Evolutionary conservation across 2,329 filamentous ascomycete genomes (phyloP).

Genomic region (Pyricularia grisea): DNA sequence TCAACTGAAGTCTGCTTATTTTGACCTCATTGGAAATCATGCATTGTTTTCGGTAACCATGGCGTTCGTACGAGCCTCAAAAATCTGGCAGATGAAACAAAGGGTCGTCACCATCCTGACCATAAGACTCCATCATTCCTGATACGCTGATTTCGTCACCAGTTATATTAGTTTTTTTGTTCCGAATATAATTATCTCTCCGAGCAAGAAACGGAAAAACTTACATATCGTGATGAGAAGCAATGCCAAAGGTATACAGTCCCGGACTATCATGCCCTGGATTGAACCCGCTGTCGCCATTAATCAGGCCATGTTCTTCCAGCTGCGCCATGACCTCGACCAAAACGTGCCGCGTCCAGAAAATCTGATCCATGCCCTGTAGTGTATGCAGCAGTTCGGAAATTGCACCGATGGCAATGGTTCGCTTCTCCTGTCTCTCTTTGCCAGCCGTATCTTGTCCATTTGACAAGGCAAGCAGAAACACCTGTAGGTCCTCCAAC

Average conservation of each 20-base stretch:
- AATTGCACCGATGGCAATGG: constrained; percentile 8
- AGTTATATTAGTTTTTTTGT: background rate
- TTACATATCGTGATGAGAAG: constrained; percentile 10
- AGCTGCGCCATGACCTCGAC: constrained; percentile 17
- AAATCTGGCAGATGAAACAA: constrained; percentile 7
- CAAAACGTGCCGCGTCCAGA: constrained; percentile 15
- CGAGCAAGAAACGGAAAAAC: background rate
- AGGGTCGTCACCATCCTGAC: constrained; percentile 11
- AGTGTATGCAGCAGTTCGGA: constrained; percentile 12
- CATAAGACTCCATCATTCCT: constrained; percentile 13
- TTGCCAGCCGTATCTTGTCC: background rate
- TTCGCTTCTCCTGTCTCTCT: background rate
- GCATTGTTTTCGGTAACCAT: background rate
- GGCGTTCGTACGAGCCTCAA: background rate
- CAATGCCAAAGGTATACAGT: constrained; percentile 11
- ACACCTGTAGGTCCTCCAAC: constrained; percentile 16
- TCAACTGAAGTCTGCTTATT: background rate
- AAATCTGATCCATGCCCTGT: constrained; percentile 18
- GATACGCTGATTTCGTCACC: constrained; percentile 6
- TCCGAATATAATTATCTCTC: background rate
- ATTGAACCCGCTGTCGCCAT: constrained; percentile 11
- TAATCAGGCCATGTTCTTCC: constrained; percentile 13
- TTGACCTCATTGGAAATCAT: background rate
- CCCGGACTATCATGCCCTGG: constrained; percentile 9
- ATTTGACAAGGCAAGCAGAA: constrained; percentile 12